Base-by-base conservation (phyloP, 1,284 basidiomycete species). In the Xerocomus nothofagi region DNA sequence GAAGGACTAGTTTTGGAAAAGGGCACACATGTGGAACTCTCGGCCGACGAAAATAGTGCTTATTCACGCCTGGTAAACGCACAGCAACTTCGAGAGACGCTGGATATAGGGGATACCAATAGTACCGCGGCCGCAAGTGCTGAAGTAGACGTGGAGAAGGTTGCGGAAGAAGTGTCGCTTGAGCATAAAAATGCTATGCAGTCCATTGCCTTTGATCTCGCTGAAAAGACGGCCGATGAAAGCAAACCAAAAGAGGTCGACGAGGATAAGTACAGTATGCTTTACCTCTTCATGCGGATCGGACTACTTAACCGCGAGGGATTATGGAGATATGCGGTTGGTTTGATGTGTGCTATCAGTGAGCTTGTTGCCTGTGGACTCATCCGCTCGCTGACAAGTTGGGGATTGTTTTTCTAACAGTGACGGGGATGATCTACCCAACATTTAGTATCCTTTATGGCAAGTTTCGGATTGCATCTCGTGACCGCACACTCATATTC, bases 341-440 rank as follows among this genome's bases (percentile, higher is more conserved):
- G 84, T n/a, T 53, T 65, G 18, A 55, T 82, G 23, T 79, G 75
- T 49, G 81, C 87, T 3, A 63, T 73, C n/a, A 57, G 81, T 83
- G 58, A 58, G 80, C 70, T 20, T 21, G 2, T 30, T 46, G 37
- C 14, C 4, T 36, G 48, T 26, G 32, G 10, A 44, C n/a, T n/a
- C 6, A 3, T 30, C 10, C 11, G 1, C 56, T 21, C 60, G 5
- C 43, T 23, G 55, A 58, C 39, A 60, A 63, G 49, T 40, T 21
- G 8, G 47, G 9, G n/a, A n/a, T n/a, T n/a, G n/a, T n/a, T 1
- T 23, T 9, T 40, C 36, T 39, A 40, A 44, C 15, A 72, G 72
- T 79, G 43, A 79, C 79, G 39, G 93, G 95, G 49, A 81, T 87
- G 67, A 85, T 93, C 18, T 95, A 94, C 66, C 96, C 96, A 1